Evolutionary conservation across 805 yeast genomes (phyloP), one percentile per base, ranked within the genome.

Genomic region (Tetrapisispora taiwanensis): DNA sequence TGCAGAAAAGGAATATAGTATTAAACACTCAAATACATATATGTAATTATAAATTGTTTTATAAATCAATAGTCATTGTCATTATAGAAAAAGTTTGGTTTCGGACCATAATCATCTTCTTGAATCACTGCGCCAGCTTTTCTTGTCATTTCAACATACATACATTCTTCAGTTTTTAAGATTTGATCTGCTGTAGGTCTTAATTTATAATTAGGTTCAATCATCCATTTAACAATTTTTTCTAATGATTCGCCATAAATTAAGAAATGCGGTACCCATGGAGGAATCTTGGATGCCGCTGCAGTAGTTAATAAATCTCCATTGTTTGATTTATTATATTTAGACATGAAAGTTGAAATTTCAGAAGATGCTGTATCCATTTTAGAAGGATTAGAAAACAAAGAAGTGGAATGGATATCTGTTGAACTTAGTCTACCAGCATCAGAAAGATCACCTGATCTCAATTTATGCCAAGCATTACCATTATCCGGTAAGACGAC

Each of bases 401-500:
- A 35, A 6, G 65, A 60, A 18, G 53, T 59, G 7, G 66, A 52
- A 36, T 67, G 67, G 28, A 83, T 65, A 50, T 84, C 90, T 19
- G 81, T 81, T 2, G 86, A 79, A 37, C 87, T 79, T 47, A 89
- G 69, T 53, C 79, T 76, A 1, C 97, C 97, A 0, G 97, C 97
- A 62, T 92, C 98, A 15, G 94, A 80, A 51, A 92, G 70, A 62
- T 92, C 98, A 0, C 97, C 98, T 35, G 95, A 84, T 51, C 98
- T 73, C 48, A 92, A 68, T 62, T 89, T 88, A 52, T 94, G 94
- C 98, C 98, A 92, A 27, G 94, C 89, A 13, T 86, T 75, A 6
- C 98, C 98, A 60, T 92, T 89, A 54, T 90, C 97, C 1, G 98
- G 98, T 42, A 92, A 69, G 3, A 88, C 79, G 38, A 92, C 89